These are phyloP conservation scores for Monsonia emarginata DNA, from an alignment of 441 rosid genomes.

Conservation along the genomic window DNA sequence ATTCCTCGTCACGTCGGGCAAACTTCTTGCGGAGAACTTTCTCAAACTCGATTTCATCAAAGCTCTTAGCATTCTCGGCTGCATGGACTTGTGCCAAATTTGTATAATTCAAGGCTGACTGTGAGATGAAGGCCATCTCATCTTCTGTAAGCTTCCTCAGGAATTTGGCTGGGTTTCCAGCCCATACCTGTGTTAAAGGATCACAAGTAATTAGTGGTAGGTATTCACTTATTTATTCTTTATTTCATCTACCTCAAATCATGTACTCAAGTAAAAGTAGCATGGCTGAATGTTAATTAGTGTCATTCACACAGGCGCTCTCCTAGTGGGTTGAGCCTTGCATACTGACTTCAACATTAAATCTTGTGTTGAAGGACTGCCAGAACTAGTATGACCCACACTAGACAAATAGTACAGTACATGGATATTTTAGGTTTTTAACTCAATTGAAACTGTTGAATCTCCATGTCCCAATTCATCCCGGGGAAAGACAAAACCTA, in stretches of 20 bases:
- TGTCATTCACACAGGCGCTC: background rate
- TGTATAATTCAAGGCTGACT: background rate
- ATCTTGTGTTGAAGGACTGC: background rate
- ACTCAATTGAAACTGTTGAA: background rate
- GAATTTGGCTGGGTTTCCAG: background rate
- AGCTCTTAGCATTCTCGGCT: slow-evolving; percentile 65
- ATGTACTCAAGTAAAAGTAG: background rate
- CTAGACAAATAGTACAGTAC: background rate
- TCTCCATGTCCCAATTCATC: background rate
- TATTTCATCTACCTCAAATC: background rate
- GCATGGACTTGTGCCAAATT: slow-evolving; percentile 4
- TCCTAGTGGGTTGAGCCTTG: background rate
- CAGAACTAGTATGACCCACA: background rate
- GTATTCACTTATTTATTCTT: background rate
- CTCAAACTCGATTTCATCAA: slow-evolving; percentile 76
- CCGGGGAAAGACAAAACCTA: background rate
- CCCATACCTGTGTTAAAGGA: background rate
- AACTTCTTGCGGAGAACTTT: slow-evolving; percentile 74
- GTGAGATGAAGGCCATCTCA: slow-evolving; percentile 50
- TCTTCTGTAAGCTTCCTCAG: slow-evolving; percentile 10
- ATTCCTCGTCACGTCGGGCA: slow-evolving; percentile 61
- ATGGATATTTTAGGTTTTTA: background rate
- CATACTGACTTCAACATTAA: background rate
- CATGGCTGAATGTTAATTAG: background rate
- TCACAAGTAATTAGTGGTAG: background rate